Conservation (phyloP, 768 basidiomycete genomes). For the Mycena amicta region DNA sequence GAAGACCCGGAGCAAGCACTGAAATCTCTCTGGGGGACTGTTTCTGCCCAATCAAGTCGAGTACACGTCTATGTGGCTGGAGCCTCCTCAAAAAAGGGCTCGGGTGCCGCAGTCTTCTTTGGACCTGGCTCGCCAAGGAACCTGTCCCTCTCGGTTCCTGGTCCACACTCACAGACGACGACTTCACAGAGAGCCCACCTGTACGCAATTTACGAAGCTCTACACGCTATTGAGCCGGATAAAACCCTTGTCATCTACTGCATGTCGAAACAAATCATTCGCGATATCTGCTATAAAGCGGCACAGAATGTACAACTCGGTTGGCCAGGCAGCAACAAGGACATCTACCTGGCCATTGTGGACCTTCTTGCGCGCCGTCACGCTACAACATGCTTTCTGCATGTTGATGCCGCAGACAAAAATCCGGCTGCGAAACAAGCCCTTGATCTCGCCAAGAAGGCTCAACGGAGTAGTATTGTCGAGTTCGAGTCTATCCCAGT, state of each 20-base stretch:
- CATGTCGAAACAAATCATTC: slow-evolving; percentile 1
- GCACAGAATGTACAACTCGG: background rate
- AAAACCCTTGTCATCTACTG: background rate
- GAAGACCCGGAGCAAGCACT: background rate
- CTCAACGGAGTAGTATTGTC: no score
- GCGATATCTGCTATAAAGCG: background rate
- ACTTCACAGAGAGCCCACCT: background rate
- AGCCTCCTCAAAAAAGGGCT: background rate
- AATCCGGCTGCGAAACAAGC: background rate
- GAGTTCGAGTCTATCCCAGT: no score
- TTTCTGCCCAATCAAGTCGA: background rate
- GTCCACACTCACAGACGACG: background rate
- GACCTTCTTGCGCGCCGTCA: background rate
- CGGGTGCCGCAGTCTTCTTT: background rate
- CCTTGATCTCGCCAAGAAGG: no score
- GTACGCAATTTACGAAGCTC: background rate
- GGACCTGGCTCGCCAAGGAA: background rate
- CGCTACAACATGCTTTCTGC: background rate
- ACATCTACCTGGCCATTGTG: background rate
- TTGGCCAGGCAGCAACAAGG: background rate
- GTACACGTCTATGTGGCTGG: background rate
- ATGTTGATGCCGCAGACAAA: background rate
- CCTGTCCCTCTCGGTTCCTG: background rate
- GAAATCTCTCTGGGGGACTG: background rate
- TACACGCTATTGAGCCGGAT: background rate